Evolutionary conservation across 2,329 filamentous ascomycete species (phyloP).

Genomic region (Colletotrichum camelliae): DNA sequence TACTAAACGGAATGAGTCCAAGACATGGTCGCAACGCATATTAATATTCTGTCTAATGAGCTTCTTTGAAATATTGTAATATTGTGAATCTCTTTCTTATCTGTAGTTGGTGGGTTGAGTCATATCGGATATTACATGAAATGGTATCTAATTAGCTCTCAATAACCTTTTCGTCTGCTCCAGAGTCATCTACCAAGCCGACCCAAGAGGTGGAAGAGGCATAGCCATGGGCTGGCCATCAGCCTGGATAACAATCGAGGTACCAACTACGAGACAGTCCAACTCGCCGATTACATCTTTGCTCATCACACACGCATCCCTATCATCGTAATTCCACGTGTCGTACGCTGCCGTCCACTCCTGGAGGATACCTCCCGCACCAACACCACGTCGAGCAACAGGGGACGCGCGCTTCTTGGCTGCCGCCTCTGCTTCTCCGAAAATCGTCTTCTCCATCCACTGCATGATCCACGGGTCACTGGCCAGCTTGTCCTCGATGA

Average conservation of each 20-base stretch:
- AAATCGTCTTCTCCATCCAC: background rate
- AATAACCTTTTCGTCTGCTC: background rate
- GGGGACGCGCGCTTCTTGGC: background rate
- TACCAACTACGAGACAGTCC: background rate
- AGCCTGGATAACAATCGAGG: background rate
- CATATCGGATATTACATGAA: accelerated
- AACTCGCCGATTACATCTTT: background rate
- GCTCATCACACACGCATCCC: background rate
- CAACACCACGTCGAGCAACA: background rate
- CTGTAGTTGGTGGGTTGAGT: background rate
- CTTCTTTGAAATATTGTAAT: background rate
- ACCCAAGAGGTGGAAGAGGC: background rate
- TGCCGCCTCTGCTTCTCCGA: background rate
- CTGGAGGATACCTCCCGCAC: background rate
- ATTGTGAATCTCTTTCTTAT: background rate
- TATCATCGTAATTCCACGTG: background rate
- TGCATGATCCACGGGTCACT: background rate
- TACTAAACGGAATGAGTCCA: accelerated
- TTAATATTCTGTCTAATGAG: background rate
- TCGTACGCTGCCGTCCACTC: background rate
- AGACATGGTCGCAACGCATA: background rate
- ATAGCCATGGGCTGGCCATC: background rate
- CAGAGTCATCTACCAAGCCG: background rate
- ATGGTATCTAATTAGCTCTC: background rate
- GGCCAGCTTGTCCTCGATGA: background rate